phyloP scores from a whole-genome alignment of 202 grass and related monocot species.

The Elaeis oleifera region DNA sequence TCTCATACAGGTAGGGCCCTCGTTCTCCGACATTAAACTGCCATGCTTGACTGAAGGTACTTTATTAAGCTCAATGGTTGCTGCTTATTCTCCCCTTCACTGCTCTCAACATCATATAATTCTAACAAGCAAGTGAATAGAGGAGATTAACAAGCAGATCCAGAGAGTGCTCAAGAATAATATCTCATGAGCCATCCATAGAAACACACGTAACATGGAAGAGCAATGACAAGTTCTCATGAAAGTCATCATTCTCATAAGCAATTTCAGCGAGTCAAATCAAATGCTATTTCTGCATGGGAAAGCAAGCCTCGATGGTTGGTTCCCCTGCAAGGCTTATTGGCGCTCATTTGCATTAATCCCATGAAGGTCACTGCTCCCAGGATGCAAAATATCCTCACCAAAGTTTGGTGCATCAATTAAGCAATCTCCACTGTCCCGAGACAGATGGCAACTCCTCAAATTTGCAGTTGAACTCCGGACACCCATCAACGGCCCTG shows the following conservation, averaged over 20 bases:
- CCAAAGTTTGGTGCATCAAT: constrained; percentile 92
- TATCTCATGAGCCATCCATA: constrained; percentile 96
- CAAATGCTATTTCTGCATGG: constrained; percentile 89
- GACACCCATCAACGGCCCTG: constrained; percentile 78
- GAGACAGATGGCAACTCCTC: constrained; percentile 86
- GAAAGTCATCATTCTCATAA: constrained; percentile 96
- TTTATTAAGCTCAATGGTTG: constrained; percentile 88
- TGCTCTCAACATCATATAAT: constrained; percentile 80
- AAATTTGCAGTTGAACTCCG: constrained; percentile 80
- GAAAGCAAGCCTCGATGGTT: constrained; percentile 61
- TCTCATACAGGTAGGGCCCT: constrained; percentile 69
- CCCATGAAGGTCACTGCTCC: constrained; percentile 58
- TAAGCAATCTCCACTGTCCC: constrained; percentile 83
- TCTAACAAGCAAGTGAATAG: constrained; percentile 89
- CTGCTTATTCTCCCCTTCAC: constrained; percentile 90
- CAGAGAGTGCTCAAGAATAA: constrained; percentile 94
- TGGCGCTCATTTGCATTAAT: constrained; percentile 90
- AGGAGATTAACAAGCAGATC: constrained; percentile 94
- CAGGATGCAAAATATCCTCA: constrained; percentile 71
- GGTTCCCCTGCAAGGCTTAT: constrained; percentile 88
- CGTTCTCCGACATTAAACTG: constrained; percentile 98
- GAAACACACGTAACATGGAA: constrained; percentile 99
- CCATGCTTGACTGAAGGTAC: constrained; percentile 97
- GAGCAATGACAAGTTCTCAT: constrained; percentile 85
- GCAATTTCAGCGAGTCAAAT: constrained; percentile 97